These are phyloP conservation scores for Sarocladiaceae sp. DNA, from an alignment of 2,329 filamentous ascomycete species.

Conservation along the genomic window DNA sequence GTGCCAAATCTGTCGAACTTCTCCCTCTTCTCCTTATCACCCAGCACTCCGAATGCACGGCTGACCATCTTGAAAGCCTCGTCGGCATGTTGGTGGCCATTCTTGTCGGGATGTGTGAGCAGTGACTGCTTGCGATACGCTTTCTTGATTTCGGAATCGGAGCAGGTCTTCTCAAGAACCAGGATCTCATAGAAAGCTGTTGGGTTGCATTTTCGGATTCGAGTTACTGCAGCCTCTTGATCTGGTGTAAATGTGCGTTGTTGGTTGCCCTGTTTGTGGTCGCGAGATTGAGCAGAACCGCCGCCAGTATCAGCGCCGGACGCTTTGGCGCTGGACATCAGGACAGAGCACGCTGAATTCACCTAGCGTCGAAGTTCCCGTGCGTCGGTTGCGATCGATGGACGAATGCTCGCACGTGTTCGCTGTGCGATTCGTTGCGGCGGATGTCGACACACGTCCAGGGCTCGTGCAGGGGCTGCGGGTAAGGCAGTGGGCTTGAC, in stretches of 20 bases:
- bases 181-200: slow-evolving; percentile 97
- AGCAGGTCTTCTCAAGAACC: slow-evolving; percentile 63
- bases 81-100: slow-evolving; percentile 90
- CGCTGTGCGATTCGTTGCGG: neutral
- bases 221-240: slow-evolving; percentile 85
- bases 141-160: slow-evolving; percentile 90
- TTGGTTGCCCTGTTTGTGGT: slow-evolving; percentile 73
- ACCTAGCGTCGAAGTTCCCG: neutral
- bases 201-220: slow-evolving; percentile 77
- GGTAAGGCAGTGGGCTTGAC: neutral
- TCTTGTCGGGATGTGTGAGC: slow-evolving; percentile 97
- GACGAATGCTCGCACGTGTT: neutral
- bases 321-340: slow-evolving; percentile 39
- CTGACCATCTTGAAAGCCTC: slow-evolving; percentile 99
- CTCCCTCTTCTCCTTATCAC: slow-evolving; percentile 42
- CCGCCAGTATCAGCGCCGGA: slow-evolving; percentile 50
- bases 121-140: slow-evolving; percentile 93
- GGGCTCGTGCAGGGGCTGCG: no score
- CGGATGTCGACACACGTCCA: no score
- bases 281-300: slow-evolving; percentile 44
- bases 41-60: slow-evolving; percentile 82
- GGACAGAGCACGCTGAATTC: neutral
- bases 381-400: neutral
- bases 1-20: slow-evolving; percentile 87
- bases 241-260: slow-evolving; percentile 79